These are phyloP conservation scores for Rhizopogon vulgaris DNA, from an alignment of 768 basidiomycete species.

Conservation along the genomic window DNA sequence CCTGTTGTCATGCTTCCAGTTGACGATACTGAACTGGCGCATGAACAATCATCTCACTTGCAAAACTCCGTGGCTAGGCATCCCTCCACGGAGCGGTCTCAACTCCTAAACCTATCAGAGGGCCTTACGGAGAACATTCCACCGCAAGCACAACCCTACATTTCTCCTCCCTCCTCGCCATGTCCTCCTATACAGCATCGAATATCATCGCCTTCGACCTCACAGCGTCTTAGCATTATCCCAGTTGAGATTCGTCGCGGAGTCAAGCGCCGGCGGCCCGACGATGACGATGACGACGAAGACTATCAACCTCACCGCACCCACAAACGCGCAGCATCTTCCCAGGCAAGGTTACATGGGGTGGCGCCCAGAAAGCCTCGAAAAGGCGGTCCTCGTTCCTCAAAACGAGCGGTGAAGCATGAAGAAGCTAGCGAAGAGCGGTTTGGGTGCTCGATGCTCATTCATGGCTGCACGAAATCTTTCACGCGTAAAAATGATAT, in stretches of 20 bases:
- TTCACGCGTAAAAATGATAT: constrained; percentile 4
- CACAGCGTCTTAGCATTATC: neutral
- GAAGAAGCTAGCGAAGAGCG: neutral
- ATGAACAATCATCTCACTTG: neutral
- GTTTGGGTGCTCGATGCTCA: neutral
- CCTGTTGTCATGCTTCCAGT: neutral
- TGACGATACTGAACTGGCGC: neutral
- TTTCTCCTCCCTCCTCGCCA: neutral
- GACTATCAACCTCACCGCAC: neutral
- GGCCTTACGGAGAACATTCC: neutral
- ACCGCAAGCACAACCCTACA: neutral
- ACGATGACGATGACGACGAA: neutral
- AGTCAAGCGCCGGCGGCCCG: neutral
- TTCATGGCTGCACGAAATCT: neutral
- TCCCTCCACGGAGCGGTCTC: neutral
- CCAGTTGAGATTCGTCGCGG: neutral
- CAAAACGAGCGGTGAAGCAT: neutral
- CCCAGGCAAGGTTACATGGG: neutral
- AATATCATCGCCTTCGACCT: neutral
- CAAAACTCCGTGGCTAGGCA: neutral
- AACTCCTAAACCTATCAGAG: neutral
- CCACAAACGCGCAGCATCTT: neutral
- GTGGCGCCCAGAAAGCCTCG: neutral
- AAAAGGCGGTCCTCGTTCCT: neutral
- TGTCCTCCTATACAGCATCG: neutral